Conservation (phyloP, 2,329 filamentous ascomycete genomes). For the Phialemonium atrogriseum region DNA sequence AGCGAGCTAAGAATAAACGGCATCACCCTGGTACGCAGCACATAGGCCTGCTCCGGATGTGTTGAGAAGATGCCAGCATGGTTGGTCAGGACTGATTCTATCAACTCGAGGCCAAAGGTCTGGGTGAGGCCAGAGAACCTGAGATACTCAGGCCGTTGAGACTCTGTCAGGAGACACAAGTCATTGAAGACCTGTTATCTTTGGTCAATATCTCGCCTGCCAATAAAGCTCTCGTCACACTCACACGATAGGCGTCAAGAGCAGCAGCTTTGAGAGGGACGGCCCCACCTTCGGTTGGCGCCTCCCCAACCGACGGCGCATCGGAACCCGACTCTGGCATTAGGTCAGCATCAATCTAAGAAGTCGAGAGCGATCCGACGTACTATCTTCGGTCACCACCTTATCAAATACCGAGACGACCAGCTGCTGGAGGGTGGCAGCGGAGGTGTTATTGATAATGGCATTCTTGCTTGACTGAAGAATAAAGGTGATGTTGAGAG, state of each 20-base stretch:
- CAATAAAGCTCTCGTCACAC: constrained; percentile 6
- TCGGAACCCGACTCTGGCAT: constrained; percentile 35
- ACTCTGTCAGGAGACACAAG: constrained; percentile 78
- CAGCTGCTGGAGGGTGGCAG: constrained; percentile 91
- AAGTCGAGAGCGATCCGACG: constrained; percentile 19
- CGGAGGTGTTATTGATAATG: constrained; percentile 90
- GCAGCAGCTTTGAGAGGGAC: constrained; percentile 67
- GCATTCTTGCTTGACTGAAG: constrained; percentile 87
- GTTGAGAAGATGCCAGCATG: constrained; percentile 71
- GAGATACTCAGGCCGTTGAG: constrained; percentile 74
- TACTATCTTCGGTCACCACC: constrained; percentile 73
- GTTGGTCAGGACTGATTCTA: constrained; percentile 83
- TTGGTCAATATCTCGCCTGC: constrained; percentile 4
- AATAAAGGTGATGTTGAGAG: constrained; percentile 84
- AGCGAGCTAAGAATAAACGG: constrained; percentile 73
- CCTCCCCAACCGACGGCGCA: constrained; percentile 54
- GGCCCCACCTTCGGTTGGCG: constrained; percentile 55
- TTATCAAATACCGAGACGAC: constrained; percentile 92
- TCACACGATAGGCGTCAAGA: constrained; percentile 72
- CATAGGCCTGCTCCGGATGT: constrained; percentile 73
- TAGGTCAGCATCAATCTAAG: constrained; percentile 8
- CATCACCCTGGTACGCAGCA: constrained; percentile 70
- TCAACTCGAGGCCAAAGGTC: constrained; percentile 80
- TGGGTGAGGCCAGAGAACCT: constrained; percentile 70
- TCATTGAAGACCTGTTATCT: constrained; percentile 68